A percentile compares a stretch with the other conserved stretches of the same genome.
Conservation (phyloP, 2,329 filamentous ascomycete genomes). For the Parastagonospora nodorum region DNA sequence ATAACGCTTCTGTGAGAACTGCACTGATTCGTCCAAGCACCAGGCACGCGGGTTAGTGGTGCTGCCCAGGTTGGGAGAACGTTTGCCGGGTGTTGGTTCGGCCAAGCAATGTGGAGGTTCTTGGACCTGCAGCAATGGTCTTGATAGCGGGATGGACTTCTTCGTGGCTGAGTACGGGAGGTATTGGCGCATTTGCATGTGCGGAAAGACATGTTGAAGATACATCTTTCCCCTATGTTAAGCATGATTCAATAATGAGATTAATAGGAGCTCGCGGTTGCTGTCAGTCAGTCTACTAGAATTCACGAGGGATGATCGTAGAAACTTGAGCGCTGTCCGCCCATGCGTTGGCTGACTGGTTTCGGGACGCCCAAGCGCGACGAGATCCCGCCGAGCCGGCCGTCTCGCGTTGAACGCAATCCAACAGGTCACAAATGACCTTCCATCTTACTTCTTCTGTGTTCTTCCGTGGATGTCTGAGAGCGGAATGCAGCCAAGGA, state of each 20-base stretch:
- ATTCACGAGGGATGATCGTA: constrained; percentile 8
- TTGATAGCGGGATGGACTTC: constrained; percentile 25
- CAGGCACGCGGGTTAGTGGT: constrained; percentile 36
- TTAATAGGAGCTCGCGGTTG: no score
- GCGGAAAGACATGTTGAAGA: no score
- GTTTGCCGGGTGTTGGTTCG: constrained; percentile 33
- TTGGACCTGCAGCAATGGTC: constrained; percentile 33
- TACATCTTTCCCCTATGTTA: no score
- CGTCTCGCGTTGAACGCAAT: constrained; percentile 2
- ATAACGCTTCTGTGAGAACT: constrained; percentile 16
- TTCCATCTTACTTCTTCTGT: background rate
- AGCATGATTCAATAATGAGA: no score
- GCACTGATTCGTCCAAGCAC: constrained; percentile 18
- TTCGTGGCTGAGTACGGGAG: constrained; percentile 15
- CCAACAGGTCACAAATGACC: background rate
- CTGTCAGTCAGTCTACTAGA: background rate
- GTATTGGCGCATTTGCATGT: background rate
- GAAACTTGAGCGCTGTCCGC: constrained; percentile 1
- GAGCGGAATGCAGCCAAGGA: constrained; percentile 32
- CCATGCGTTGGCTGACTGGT: constrained; percentile 1
- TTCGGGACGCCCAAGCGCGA: constrained; percentile 5
- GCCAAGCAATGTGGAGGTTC: constrained; percentile 37
- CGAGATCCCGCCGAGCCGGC: constrained; percentile 1
- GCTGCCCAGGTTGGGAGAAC: constrained; percentile 31
- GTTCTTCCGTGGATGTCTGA: constrained; percentile 10